Conservation (phyloP, 805 yeast genomes). For the Wickerhamomyces tratensis region DNA sequence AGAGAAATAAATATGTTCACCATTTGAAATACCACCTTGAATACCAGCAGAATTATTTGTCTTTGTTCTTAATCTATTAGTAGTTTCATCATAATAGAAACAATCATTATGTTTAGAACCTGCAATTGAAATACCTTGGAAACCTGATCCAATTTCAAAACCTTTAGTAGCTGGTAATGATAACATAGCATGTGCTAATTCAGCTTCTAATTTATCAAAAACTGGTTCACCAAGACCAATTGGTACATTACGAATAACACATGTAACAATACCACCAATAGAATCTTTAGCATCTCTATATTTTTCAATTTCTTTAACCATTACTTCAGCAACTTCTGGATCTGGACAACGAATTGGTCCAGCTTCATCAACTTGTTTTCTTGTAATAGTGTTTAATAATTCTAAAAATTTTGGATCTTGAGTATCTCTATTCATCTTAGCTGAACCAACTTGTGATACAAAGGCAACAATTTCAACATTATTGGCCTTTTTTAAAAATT, state of each 20-base stretch:
- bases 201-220: slow-evolving; percentile 93
- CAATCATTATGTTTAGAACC: slow-evolving; percentile 95
- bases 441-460: slow-evolving; percentile 84
- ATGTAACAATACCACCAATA: slow-evolving; percentile 96
- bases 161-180: slow-evolving; percentile 98
- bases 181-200: slow-evolving; percentile 94
- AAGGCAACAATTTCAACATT: slow-evolving; percentile 93
- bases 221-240: slow-evolving; percentile 97
- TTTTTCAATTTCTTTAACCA: slow-evolving; percentile 82
- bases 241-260: slow-evolving; percentile 91
- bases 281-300: slow-evolving; percentile 84
- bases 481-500: slow-evolving; percentile 65
- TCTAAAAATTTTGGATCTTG: slow-evolving; percentile 54
- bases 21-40: slow-evolving; percentile 97
- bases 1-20: slow-evolving; percentile 88
- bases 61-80: slow-evolving; percentile 64
- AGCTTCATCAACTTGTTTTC: slow-evolving; percentile 78
- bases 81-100: slow-evolving; percentile 51
- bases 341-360: slow-evolving; percentile 97
- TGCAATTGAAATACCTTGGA: slow-evolving; percentile 78
- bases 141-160: slow-evolving; percentile 96
- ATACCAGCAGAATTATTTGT: slow-evolving; percentile 96
- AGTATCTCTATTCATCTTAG: slow-evolving; percentile 69
- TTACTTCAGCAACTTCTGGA: slow-evolving; percentile 52
- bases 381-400: slow-evolving; percentile 64